phyloP scores from a whole-genome alignment of 345 rosid genomes.

The Eucalyptus dawsonii region DNA sequence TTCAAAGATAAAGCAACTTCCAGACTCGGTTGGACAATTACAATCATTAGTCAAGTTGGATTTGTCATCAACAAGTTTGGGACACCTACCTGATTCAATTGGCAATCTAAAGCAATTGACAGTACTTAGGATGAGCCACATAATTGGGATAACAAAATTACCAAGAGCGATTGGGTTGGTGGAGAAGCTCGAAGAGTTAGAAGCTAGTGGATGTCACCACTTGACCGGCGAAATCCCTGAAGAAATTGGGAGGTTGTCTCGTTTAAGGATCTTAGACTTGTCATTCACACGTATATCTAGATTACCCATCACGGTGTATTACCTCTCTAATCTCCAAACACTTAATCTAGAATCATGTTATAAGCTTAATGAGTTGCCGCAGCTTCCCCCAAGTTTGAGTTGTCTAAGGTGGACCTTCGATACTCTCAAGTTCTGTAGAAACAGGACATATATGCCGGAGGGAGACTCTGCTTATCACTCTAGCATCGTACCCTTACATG shows the following conservation, averaged over 20 bases:
- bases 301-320: fast-evolving
- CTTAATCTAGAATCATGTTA: neutral
- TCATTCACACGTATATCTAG: fast-evolving
- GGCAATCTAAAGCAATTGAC: neutral
- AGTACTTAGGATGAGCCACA: neutral
- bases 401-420: too few relatives aligned
- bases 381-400: neutral
- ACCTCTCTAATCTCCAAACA: neutral
- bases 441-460: too few relatives aligned
- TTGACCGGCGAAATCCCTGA: neutral
- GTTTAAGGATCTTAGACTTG: neutral
- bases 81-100: neutral
- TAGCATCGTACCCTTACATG: too few relatives aligned
- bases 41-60: neutral
- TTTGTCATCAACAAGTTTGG: neutral
- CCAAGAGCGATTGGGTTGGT: neutral
- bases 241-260: neutral
- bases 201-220: neutral
- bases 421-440: too few relatives aligned
- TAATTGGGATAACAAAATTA: neutral
- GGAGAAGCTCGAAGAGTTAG: neutral
- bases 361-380: neutral
- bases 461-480: too few relatives aligned
- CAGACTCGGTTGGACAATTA: neutral
- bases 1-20: fast-evolving